A percentile compares a stretch with the other conserved stretches of the same genome.
phyloP scores from a whole-genome alignment of 345 rosid genomes.

The Kandelia obovata region DNA sequence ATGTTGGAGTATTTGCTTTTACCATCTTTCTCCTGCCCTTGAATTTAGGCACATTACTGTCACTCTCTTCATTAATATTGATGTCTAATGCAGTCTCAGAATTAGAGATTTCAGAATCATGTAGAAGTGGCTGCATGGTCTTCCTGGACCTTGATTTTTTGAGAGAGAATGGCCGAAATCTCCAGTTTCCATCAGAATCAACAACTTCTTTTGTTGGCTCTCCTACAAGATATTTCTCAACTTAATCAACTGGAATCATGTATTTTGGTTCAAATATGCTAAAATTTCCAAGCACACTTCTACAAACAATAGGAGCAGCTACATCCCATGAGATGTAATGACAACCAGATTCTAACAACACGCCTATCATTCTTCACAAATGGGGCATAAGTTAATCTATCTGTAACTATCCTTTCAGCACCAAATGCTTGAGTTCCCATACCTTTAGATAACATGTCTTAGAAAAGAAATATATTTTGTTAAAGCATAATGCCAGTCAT shows the following conservation, averaged over 20 bases:
- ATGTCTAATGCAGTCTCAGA: slow-evolving; percentile 33
- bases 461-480: slow-evolving; percentile 68
- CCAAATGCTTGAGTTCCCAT: slow-evolving; percentile 62
- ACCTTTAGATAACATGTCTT: slow-evolving; percentile 52
- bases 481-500: slow-evolving; percentile 25
- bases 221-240: slow-evolving; percentile 39
- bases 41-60: slow-evolving; percentile 30
- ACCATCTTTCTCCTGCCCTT: slow-evolving; percentile 47
- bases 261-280: slow-evolving; percentile 48
- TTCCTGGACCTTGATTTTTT: slow-evolving; percentile 41
- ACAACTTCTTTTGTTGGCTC: slow-evolving; percentile 37
- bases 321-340: slow-evolving; percentile 61
- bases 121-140: slow-evolving; percentile 23
- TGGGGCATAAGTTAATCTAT: slow-evolving; percentile 42
- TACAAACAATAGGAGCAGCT: slow-evolving; percentile 51
- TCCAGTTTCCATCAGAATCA: slow-evolving; percentile 65
- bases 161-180: slow-evolving; percentile 79
- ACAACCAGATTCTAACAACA: slow-evolving; percentile 42
- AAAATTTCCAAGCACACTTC: slow-evolving; percentile 50
- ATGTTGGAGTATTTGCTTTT: slow-evolving; percentile 66
- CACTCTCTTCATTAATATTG: slow-evolving; percentile 24
- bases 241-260: slow-evolving; percentile 50
- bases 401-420: slow-evolving; percentile 47
- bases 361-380: slow-evolving; percentile 53
- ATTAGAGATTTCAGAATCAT: slow-evolving; percentile 24